Percentiles rank a stretch among this genome's conserved stretches.
Conservation (phyloP, 768 basidiomycete genomes). For the Strobilomyces echinocephalus region DNA sequence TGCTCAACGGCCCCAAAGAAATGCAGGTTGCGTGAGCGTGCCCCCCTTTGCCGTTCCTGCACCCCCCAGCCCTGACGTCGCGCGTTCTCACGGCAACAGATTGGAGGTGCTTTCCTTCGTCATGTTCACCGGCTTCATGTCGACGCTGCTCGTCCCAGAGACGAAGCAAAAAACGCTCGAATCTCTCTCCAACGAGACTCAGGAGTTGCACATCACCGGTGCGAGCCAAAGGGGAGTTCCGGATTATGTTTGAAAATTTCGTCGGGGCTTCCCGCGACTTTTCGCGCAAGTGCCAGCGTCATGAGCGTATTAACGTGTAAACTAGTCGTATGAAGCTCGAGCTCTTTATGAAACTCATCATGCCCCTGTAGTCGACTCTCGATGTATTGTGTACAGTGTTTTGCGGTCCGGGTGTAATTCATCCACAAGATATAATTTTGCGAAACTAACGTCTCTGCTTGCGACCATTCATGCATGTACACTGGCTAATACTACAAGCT, state of each 20-base stretch:
- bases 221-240: constrained; percentile 15
- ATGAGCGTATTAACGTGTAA: not conserved
- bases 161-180: constrained; percentile 64
- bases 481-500: constrained; percentile 11
- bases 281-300: not conserved
- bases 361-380: too few relatives aligned
- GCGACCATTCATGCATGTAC: constrained; percentile 8
- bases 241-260: too few relatives aligned
- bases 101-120: constrained; percentile 76
- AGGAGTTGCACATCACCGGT: constrained; percentile 51
- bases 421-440: too few relatives aligned
- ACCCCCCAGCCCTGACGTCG: not conserved
- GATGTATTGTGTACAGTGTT: too few relatives aligned
- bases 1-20: constrained; percentile 48
- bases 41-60: not conserved
- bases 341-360: too few relatives aligned
- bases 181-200: constrained; percentile 67
- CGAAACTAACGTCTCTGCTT: not conserved
- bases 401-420: not conserved
- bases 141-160: constrained; percentile 79
- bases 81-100: constrained; percentile 29
- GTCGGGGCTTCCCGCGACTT: too few relatives aligned
- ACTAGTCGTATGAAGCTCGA: too few relatives aligned
- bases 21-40: constrained; percentile 61
- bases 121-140: constrained; percentile 81